Base-by-base conservation (phyloP, 257 asterid species). In the Solanum ossicruentum region DNA sequence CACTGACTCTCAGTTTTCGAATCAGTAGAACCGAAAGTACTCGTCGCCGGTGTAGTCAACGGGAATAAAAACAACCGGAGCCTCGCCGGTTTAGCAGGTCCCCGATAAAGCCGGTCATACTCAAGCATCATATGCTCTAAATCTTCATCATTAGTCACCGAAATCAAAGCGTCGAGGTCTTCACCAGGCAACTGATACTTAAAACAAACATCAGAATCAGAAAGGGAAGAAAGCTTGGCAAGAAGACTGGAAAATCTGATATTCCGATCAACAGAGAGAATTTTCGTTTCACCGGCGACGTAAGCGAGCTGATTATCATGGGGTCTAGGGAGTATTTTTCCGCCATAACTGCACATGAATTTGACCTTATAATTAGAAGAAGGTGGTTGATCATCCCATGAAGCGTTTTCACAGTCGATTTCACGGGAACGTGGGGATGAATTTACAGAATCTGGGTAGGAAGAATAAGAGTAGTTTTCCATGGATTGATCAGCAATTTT, bases 231-330 rank as follows among this genome's bases (percentile, higher is more conserved):
- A 1, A 92, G 90, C 85, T 92, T 92, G 1, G 90, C 13, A 36
- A 92, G 21, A 81, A 89, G 85, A 41, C 39, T 56, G 0, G 88
- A 57, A 52, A 69, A 89, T 72, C 87, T 88, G 60, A 82, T 79
- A 56, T 51, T 79, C 9, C 92, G 87, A 20, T 89, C 92, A 61
- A 89, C 90, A 1, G 90, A 43, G 2, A 89, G 72, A 43, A 89
- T 89, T 39, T 89, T 89, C 84, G 99, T 94, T 86, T 95, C 99
- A 5, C 99, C 99, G 7, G 97, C 97, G 52, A 95, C 91, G 81
- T 95, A 95, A 58, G 95, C 93, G 83, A 94, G 98, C 92, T 92
- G 98, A 83, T 92, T 94, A 85, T 95, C 98, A 86, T 95, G 97
- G 0, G 98, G 97, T 26, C 98, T 94, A 32, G 97, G 99, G 36